Percentiles rank a stretch among this genome's conserved stretches.
Conservation (phyloP, 306 rosid genomes). For the Castanea crenata region DNA sequence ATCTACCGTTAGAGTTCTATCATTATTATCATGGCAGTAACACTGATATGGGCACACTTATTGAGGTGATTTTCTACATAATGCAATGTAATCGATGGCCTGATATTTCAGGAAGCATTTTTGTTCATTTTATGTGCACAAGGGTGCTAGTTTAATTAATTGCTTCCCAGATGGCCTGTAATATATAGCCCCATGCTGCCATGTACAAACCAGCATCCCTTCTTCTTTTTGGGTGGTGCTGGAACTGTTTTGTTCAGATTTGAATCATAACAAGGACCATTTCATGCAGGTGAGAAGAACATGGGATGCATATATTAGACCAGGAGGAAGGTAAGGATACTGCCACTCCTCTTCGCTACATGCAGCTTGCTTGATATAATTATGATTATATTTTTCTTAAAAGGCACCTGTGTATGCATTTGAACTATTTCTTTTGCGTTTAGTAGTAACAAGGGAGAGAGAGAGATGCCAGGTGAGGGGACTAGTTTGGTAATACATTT, state of each 20-base stretch:
- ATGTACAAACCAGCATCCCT: not conserved
- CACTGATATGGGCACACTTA: conserved; percentile 84
- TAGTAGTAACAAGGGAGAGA: too few species aligned
- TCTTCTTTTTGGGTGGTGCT: too few species aligned
- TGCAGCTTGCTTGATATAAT: not conserved
- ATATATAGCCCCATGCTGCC: not conserved
- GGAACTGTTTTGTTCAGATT: not conserved
- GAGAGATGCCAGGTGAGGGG: too few species aligned
- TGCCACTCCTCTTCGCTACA: not conserved
- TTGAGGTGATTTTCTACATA: conserved; percentile 55
- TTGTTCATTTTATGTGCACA: not conserved
- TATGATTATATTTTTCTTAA: too few species aligned
- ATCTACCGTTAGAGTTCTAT: conserved; percentile 84
- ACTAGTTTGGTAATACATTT: not conserved
- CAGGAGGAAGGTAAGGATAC: conserved; percentile 82
- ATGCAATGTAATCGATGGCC: not conserved
- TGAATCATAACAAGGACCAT: not conserved
- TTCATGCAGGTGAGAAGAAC: conserved; percentile 86
- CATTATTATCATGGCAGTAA: conserved; percentile 93
- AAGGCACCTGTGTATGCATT: not conserved
- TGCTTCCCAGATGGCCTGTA: not conserved
- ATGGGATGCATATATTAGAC: conserved; percentile 90
- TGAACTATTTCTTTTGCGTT: too few species aligned
- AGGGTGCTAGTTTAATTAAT: not conserved
- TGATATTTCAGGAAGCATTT: not conserved